A percentile compares a stretch with the other conserved stretches of the same genome.
Evolutionary conservation across 2,329 filamentous ascomycete species (phyloP).

Genomic region (Akanthomyces dipterigenus): DNA sequence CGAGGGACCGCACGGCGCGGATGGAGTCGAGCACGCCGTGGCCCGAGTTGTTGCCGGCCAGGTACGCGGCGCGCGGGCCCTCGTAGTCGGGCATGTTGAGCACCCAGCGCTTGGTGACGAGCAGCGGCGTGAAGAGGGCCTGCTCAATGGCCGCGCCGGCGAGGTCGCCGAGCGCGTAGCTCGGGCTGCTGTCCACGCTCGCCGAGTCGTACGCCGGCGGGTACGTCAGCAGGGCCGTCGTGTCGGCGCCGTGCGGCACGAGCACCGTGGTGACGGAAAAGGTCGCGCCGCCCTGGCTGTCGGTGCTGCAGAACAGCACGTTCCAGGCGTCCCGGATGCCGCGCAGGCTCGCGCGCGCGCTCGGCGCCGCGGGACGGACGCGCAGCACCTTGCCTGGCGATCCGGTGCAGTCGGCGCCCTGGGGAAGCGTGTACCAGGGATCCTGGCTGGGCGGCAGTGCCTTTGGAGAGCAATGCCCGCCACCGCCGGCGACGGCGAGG

Average conservation of each 20-base stretch:
- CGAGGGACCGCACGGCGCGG: constrained; percentile 31
- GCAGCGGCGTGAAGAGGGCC: constrained; percentile 8
- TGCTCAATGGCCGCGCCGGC: constrained; percentile 13
- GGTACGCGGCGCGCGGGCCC: constrained; percentile 37
- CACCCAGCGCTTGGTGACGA: constrained; percentile 35
- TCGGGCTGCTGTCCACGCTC: constrained; percentile 29
- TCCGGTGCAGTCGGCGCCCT: constrained; percentile 17
- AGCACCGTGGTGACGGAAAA: constrained; percentile 32
- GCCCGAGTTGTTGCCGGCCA: constrained; percentile 35
- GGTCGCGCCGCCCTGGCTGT: constrained; percentile 25
- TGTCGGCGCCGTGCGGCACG: constrained; percentile 15
- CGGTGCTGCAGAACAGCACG: constrained; percentile 30
- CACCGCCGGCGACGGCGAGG: background rate
- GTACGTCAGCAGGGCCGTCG: constrained; percentile 27
- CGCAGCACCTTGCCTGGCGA: constrained; percentile 14
- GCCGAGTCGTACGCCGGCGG: constrained; percentile 31
- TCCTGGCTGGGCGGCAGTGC: constrained; percentile 26
- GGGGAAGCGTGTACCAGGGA: constrained; percentile 28
- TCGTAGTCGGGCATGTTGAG: constrained; percentile 42
- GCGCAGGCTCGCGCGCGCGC: constrained; percentile 14
- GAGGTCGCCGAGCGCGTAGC: constrained; percentile 23
- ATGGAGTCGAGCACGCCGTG: constrained; percentile 39
- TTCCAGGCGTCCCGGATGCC: constrained; percentile 21
- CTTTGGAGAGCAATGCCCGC: background rate
- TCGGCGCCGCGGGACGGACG: constrained; percentile 7